Conservation (phyloP, 2,329 filamentous ascomycete species). For the Grosmannia penicillata region DNA sequence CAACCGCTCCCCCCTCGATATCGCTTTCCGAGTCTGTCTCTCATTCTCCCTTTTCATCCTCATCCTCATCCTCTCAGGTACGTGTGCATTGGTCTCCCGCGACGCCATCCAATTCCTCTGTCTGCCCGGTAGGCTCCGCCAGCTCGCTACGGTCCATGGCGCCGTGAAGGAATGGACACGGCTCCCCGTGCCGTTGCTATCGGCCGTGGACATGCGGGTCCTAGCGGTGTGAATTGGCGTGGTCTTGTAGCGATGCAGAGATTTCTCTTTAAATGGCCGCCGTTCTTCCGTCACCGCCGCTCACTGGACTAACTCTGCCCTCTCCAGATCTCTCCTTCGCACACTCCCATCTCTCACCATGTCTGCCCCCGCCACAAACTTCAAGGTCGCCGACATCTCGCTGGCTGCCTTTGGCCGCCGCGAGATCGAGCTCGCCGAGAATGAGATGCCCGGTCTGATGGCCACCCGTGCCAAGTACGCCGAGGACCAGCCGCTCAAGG, state of each 20-base stretch:
- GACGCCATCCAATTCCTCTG: conserved; percentile 10
- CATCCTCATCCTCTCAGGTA: conserved; percentile 10
- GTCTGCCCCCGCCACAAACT: conserved; percentile 76
- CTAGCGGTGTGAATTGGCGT: neutral
- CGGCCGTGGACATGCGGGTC: too few species aligned
- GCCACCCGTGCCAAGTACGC: conserved; percentile 86
- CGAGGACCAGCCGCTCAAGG: conserved; percentile 80
- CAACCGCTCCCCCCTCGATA: conserved; percentile 2
- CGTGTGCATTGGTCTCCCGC: neutral
- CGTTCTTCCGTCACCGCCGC: neutral
- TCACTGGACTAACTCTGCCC: neutral
- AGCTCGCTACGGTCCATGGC: too few species aligned
- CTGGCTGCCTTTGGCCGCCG: conserved; percentile 97
- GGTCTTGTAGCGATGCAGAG: neutral
- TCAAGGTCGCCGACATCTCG: conserved; percentile 97
- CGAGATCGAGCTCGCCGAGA: conserved; percentile 96
- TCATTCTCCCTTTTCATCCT: conserved; percentile 12
- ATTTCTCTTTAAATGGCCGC: neutral
- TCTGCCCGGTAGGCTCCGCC: too few species aligned
- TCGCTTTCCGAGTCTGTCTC: conserved; percentile 5
- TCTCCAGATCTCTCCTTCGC: neutral
- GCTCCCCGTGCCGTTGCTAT: too few species aligned
- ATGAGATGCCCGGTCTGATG: conserved; percentile 97
- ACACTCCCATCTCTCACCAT: conserved; percentile 25
- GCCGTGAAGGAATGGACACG: too few species aligned